Conservation (phyloP, 2,329 filamentous ascomycete species). For the Alternaria gansuensis region DNA sequence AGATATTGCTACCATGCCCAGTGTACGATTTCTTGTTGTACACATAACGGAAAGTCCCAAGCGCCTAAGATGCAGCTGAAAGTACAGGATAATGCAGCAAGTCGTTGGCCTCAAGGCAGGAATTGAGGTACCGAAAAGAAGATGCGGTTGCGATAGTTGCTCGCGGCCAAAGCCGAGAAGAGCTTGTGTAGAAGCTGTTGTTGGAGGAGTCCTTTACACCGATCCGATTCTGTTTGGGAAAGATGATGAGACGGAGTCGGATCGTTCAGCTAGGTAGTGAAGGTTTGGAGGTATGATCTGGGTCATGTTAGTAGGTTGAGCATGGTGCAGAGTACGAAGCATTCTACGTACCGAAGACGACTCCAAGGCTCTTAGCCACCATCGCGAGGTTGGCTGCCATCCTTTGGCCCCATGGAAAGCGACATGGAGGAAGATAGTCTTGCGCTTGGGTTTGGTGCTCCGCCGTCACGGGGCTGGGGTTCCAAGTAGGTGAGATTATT, state of each 20-base stretch:
- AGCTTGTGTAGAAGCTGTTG: constrained; percentile 6
- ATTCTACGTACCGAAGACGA: constrained; percentile 20
- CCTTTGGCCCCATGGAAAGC: constrained; percentile 16
- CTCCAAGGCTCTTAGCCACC: constrained; percentile 38
- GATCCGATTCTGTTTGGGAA: constrained; percentile 1
- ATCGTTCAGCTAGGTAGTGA: not conserved
- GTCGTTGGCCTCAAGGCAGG: not conserved
- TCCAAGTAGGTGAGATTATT: constrained; percentile 27
- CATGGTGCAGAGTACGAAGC: not conserved
- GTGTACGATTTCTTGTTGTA: constrained; percentile 25
- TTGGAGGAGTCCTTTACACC: not conserved
- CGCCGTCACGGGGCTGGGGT: constrained; percentile 46
- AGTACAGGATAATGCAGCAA: constrained; percentile 20
- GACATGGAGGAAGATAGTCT: constrained; percentile 29
- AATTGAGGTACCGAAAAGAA: constrained; percentile 3
- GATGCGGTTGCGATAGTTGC: constrained; percentile 8
- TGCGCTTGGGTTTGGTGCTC: constrained; percentile 40
- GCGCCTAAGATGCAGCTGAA: constrained; percentile 28
- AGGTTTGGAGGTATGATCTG: constrained; percentile 11
- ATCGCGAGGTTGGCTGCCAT: constrained; percentile 38
- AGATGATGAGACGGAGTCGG: not conserved
- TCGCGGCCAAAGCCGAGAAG: constrained; percentile 12
- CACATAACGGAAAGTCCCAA: constrained; percentile 22
- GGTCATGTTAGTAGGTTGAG: constrained; percentile 21
- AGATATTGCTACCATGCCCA: constrained; percentile 17